phyloP scores from a whole-genome alignment of 495 filamentous ascomycete genomes.

The Cercophora newfieldiana region DNA sequence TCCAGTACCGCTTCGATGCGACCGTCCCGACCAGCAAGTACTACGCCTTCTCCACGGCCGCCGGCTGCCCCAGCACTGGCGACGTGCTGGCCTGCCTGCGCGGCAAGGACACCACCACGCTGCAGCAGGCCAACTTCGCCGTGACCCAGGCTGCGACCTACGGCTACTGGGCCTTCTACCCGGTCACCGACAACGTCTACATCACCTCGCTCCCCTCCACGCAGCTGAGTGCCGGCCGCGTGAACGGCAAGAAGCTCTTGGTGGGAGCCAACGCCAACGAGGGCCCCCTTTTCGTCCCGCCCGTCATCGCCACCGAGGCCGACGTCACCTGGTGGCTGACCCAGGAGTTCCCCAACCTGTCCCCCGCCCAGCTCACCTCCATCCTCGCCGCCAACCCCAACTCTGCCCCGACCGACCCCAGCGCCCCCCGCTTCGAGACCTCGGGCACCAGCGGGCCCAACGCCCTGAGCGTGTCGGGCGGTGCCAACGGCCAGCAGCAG shows the following conservation, averaged over 20 bases:
- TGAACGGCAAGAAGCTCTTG: constrained; percentile 56
- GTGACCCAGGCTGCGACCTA: constrained; percentile 45
- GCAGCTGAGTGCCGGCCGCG: constrained; percentile 50
- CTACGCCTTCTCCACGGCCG: constrained; percentile 52
- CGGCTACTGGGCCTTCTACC: constrained; percentile 53
- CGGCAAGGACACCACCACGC: constrained; percentile 44
- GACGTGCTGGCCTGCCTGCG: constrained; percentile 57
- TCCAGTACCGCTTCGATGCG: constrained; percentile 46
- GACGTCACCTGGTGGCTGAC: constrained; percentile 51
- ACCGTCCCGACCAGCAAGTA: constrained; percentile 49
- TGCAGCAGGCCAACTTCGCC: constrained; percentile 55
- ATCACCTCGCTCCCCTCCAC: constrained; percentile 52
- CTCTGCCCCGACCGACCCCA: constrained; percentile 16
- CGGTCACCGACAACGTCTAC: constrained; percentile 62
- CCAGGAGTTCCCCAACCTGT: constrained; percentile 51
- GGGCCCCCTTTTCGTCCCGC: constrained; percentile 42
- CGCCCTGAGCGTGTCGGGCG: constrained; percentile 27
- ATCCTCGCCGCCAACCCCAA: constrained; percentile 40
- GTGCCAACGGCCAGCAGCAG: constrained; percentile 37
- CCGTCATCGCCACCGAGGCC: constrained; percentile 47
- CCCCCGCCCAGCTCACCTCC: constrained; percentile 42
- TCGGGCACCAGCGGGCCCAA: constrained; percentile 24
- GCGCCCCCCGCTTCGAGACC: constrained; percentile 31
- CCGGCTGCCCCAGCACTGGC: constrained; percentile 47
- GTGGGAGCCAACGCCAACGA: constrained; percentile 57